A percentile compares a stretch with the other conserved stretches of the same genome.
These are phyloP conservation scores for Fusarium sublunatum DNA, from an alignment of 2,329 filamentous ascomycete species.

Conservation along the genomic window DNA sequence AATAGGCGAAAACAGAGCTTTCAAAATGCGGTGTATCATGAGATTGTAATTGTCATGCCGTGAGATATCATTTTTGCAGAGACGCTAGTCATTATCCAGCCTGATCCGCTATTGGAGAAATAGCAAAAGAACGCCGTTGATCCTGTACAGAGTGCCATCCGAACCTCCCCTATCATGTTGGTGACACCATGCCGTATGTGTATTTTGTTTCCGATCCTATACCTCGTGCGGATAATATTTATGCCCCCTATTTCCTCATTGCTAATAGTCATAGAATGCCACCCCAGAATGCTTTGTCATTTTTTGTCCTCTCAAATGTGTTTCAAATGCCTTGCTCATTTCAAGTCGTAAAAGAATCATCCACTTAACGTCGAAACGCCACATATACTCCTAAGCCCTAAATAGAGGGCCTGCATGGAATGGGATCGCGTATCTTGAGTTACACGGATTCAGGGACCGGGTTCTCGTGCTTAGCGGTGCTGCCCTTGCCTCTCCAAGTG, in stretches of 20 bases:
- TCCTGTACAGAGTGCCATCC: constrained; percentile 30
- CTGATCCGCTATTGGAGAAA: constrained; percentile 25
- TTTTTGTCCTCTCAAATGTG: constrained; percentile 17
- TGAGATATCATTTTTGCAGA: constrained; percentile 30
- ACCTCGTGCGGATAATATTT: constrained; percentile 11
- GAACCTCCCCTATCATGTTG: constrained; percentile 11
- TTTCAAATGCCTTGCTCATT: constrained; percentile 34
- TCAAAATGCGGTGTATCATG: too few relatives aligned
- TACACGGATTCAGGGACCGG: constrained; percentile 56
- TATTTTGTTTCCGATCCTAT: constrained; percentile 18
- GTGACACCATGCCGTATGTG: constrained; percentile 15
- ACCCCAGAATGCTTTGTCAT: constrained; percentile 26
- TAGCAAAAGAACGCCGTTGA: constrained; percentile 38
- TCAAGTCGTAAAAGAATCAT: constrained; percentile 30
- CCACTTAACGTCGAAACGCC: neutral
- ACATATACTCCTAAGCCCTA: constrained; percentile 2
- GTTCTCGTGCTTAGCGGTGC: constrained; percentile 86
- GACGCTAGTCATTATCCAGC: constrained; percentile 32
- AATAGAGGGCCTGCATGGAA: neutral
- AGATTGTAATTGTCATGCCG: constrained; percentile 7
- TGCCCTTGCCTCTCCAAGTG: constrained; percentile 95
- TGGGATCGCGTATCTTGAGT: constrained; percentile 2
- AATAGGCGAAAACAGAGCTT: neutral
- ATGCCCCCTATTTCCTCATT: constrained; percentile 10
- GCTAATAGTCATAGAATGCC: constrained; percentile 25